Evolutionary conservation across 495 filamentous ascomycete species (phyloP).

Genomic region (Hyaloscypha finlandica): DNA sequence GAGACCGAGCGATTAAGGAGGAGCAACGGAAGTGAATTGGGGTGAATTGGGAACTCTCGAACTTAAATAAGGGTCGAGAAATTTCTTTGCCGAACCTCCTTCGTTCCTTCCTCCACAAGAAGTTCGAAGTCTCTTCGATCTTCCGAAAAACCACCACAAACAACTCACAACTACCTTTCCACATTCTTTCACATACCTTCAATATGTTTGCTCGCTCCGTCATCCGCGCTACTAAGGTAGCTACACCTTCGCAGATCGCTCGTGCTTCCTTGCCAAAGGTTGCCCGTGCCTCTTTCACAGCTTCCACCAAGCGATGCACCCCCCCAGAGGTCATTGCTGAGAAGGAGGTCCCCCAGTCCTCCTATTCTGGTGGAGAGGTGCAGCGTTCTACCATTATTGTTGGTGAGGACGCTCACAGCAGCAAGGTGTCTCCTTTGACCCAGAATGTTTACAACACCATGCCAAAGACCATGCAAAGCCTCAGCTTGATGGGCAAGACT

Average conservation of each 20-base stretch:
- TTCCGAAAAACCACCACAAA: neutral
- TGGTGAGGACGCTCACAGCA: slow-evolving; percentile 6
- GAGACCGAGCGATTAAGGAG: neutral
- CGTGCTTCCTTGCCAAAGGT: slow-evolving; percentile 14
- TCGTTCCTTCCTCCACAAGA: neutral
- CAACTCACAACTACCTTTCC: neutral
- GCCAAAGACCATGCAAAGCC: slow-evolving; percentile 62
- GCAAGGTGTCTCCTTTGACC: slow-evolving; percentile 43
- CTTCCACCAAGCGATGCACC: slow-evolving; percentile 3
- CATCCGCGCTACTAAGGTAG: slow-evolving; percentile 16
- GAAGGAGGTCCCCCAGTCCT: slow-evolving; percentile 23
- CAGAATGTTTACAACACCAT: slow-evolving; percentile 47
- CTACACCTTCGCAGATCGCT: slow-evolving; percentile 1
- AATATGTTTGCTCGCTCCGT: slow-evolving; percentile 25
- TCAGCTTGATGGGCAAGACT: slow-evolving; percentile 65
- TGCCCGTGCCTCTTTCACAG: slow-evolving; percentile 21
- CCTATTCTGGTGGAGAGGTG: slow-evolving; percentile 24
- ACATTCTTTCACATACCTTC: slow-evolving; percentile 10
- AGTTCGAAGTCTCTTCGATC: neutral
- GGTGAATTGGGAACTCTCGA: neutral
- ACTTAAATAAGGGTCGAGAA: neutral
- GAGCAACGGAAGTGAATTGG: neutral
- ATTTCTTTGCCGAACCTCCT: neutral
- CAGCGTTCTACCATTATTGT: slow-evolving; percentile 23
- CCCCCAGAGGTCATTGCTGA: slow-evolving; percentile 27